A percentile compares a stretch with the other conserved stretches of the same genome.
phyloP scores from a whole-genome alignment of 129 eudicot genomes.

The Rutidosis leptorrhynchoides region DNA sequence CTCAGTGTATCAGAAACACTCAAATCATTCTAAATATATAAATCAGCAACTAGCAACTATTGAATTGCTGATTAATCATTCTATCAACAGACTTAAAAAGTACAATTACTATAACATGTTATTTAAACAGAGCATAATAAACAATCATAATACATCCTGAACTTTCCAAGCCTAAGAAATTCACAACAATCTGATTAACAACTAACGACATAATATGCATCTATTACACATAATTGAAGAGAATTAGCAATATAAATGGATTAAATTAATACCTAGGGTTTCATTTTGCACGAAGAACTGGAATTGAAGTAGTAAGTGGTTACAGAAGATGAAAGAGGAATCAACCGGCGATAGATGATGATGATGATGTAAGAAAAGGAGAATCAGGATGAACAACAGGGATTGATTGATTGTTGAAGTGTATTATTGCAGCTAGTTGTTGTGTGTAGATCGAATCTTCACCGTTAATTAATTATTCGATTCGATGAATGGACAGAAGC shows the following conservation, averaged over 20 bases:
- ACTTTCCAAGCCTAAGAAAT: too few species aligned
- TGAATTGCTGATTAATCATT: not conserved
- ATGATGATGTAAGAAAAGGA: conserved; percentile 31
- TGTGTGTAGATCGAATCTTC: conserved; percentile 39
- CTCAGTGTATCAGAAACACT: conserved; percentile 11
- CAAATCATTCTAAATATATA: conserved; percentile 1
- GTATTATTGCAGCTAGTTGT: conserved; percentile 9
- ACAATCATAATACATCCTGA: not conserved
- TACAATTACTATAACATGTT: conserved; percentile 8
- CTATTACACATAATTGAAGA: not conserved
- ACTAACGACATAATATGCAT: not conserved
- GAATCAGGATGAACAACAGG: conserved; percentile 28
- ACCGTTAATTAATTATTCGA: conserved; percentile 36
- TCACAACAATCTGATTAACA: not conserved
- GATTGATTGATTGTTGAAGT: not conserved
- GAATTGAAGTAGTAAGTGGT: conserved; percentile 15
- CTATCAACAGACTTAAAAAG: conserved; percentile 7
- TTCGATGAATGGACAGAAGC: conserved; percentile 10
- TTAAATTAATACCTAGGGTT: not conserved
- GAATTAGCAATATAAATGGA: conserved; percentile 4
- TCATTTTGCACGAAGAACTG: not conserved
- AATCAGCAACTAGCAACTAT: not conserved
- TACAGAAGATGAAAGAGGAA: conserved; percentile 7
- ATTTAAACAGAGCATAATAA: not conserved
- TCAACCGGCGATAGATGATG: not conserved